Evolutionary conservation across 1,284 basidiomycete species (phyloP).

Genomic region (Melampsora americana): DNA sequence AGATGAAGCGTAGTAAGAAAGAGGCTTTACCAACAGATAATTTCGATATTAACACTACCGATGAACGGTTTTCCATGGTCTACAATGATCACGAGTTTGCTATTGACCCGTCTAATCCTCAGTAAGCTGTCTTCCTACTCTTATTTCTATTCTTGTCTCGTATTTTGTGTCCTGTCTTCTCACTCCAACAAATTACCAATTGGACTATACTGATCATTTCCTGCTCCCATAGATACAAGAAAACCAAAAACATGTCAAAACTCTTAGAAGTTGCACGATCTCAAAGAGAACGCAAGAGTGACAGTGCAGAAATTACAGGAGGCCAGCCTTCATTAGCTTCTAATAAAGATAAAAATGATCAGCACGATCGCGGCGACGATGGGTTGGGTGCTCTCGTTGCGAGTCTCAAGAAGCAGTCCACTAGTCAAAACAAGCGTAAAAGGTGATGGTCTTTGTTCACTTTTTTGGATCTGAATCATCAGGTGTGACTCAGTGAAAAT

Average conservation of each 20-base stretch:
- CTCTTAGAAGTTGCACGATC: conserved; percentile 4
- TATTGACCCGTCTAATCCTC: conserved; percentile 89
- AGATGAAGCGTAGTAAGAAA: conserved; percentile 57
- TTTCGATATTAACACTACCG: conserved; percentile 79
- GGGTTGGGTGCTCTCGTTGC: neutral
- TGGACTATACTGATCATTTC: neutral
- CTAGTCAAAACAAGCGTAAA: conserved; percentile 2
- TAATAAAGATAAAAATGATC: neutral
- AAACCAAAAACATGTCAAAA: conserved; percentile 36
- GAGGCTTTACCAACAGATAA: conserved; percentile 59
- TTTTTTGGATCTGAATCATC: conserved; percentile 24
- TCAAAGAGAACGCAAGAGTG: neutral
- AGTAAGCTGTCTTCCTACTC: neutral
- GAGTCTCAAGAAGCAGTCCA: neutral
- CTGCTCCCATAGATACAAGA: conserved; percentile 18
- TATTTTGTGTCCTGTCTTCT: neutral
- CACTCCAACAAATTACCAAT: neutral
- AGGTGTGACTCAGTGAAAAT: conserved; percentile 14
- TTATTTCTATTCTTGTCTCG: neutral
- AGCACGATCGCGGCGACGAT: neutral
- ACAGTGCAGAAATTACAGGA: neutral
- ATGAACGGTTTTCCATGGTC: conserved; percentile 80
- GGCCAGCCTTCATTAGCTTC: neutral
- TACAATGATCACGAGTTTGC: conserved; percentile 89
- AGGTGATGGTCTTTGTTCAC: neutral